Base-by-base conservation (phyloP, 2,329 filamentous ascomycete genomes). In the Karstenula rhodostoma region DNA sequence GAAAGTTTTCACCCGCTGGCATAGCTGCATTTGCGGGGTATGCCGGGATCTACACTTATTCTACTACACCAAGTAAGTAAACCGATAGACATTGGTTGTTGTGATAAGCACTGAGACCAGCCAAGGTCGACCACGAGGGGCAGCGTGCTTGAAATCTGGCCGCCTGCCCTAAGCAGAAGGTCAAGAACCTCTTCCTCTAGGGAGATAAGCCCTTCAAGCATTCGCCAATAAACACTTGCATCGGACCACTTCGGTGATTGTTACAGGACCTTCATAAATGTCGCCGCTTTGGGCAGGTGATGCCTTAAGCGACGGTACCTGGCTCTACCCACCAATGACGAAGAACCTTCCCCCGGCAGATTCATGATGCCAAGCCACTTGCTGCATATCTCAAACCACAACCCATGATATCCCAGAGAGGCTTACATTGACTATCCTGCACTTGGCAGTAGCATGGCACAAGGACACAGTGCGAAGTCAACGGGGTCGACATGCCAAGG, bases 221-320 rank as follows among this genome's bases (percentile, higher is more conserved):
- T 55, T 44, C 44, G 43, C 57, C 50, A 51, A 55, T 59, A n/a
- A 32, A 25, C 17, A 40, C 40, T 22, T 32, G 44, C 12, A 46
- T 47, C 52, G 25, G n/a, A 5, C 22, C 19, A 22, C 46, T 46
- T 59, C 47, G n/a, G 51, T 35, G 27, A 37, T 56, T 56, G 52
- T 52, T 42, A 40, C 46, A 56, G 23, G n/a, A 29, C 42, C 47
- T n/a, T 35, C 37, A n/a, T 29, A 25, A 33, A 47, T 32, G 25
- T 19, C 37, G 23, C 51, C 46, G 47, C 25, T 52, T 60, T 23
- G 27, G 57, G 58, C 54, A 60, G 58, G 58, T 60, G 52, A 44
- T 40, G 37, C 44, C 1, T 42, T 56, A 60, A 56, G 58, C 58
- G 58, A 60, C 32, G 37, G n/a, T 56, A 22, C 23, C 33, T 52